Percentiles rank a stretch among this genome's conserved stretches.
Evolutionary conservation across 2,329 filamentous ascomycete genomes (phyloP).

Genomic region (Aschersonia sp.): DNA sequence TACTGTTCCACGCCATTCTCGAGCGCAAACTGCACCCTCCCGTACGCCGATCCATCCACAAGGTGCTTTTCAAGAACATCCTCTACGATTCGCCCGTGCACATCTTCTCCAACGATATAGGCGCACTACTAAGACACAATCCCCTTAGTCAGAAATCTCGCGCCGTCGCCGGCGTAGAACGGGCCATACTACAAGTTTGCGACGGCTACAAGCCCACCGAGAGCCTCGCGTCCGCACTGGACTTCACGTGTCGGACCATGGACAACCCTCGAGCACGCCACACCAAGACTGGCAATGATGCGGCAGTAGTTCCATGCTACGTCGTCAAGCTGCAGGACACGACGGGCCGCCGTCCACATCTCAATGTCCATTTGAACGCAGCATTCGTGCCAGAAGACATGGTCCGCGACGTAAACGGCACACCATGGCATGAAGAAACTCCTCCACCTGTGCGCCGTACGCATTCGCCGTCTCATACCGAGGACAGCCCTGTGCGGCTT

Average conservation of each 20-base stretch:
- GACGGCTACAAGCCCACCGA: conserved; percentile 14
- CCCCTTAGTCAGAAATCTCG: conserved; percentile 6
- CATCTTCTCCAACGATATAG: conserved; percentile 14
- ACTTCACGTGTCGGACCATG: conserved; percentile 11
- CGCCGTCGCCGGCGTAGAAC: conserved; percentile 13
- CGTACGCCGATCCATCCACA: conserved; percentile 11
- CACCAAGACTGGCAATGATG: not conserved
- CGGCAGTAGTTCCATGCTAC: not conserved
- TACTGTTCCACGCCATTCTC: conserved; percentile 18
- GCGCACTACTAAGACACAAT: conserved; percentile 6
- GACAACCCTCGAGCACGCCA: conserved; percentile 7
- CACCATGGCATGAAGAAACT: too few relatives aligned
- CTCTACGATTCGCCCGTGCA: conserved; percentile 11
- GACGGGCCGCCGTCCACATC: conserved; percentile 1
- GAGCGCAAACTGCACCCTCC: conserved; percentile 13
- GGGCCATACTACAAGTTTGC: conserved; percentile 14
- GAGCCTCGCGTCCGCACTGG: conserved; percentile 12
- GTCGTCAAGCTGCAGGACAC: conserved; percentile 4
- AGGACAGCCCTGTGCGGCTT: too few relatives aligned
- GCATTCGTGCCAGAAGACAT: conserved; percentile 1
- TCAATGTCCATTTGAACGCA: conserved; percentile 3
- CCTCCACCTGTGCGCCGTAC: too few relatives aligned
- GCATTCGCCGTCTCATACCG: too few relatives aligned
- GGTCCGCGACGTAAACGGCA: not conserved
- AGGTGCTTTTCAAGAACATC: conserved; percentile 12